A percentile compares a stretch with the other conserved stretches of the same genome.
Conservation (phyloP, 2,329 filamentous ascomycete genomes). For the Phyllosticta citrichinensis region DNA sequence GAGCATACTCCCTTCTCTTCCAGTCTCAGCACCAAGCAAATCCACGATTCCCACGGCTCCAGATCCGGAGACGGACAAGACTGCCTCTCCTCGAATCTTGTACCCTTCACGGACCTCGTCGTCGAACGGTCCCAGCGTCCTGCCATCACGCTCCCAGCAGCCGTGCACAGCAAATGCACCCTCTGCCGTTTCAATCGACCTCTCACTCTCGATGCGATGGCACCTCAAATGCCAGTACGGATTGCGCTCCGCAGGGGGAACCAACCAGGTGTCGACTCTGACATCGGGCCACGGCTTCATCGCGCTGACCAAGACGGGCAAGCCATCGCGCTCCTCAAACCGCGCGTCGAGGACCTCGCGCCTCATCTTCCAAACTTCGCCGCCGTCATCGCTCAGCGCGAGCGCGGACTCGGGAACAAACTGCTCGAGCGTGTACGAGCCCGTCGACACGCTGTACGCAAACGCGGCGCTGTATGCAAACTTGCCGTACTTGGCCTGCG, state of each 20-base stretch:
- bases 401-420: conserved; percentile 67
- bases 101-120: conserved; percentile 33
- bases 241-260: conserved; percentile 51
- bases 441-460: conserved; percentile 67
- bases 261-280: conserved; percentile 51
- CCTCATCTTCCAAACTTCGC: conserved; percentile 71
- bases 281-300: conserved; percentile 67
- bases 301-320: conserved; percentile 53
- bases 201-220: conserved; percentile 50
- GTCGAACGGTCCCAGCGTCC: conserved; percentile 38
- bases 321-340: conserved; percentile 46
- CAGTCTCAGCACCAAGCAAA: conserved; percentile 31
- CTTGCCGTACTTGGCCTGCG: conserved; percentile 70
- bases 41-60: conserved; percentile 44
- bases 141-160: conserved; percentile 48
- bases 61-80: conserved; percentile 33
- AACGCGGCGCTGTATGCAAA: conserved; percentile 71
- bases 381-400: conserved; percentile 65
- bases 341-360: conserved; percentile 54
- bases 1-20: conserved; percentile 45
- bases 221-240: conserved; percentile 61
- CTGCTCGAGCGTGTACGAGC: conserved; percentile 65
- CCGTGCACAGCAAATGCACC: conserved; percentile 62
- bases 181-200: conserved; percentile 61
- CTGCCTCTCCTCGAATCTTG: conserved; percentile 17